Evolutionary conservation across 352 stramenopile species (phyloP), one percentile per base, ranked within the genome.

Genomic region (Pythium plurisporium): DNA sequence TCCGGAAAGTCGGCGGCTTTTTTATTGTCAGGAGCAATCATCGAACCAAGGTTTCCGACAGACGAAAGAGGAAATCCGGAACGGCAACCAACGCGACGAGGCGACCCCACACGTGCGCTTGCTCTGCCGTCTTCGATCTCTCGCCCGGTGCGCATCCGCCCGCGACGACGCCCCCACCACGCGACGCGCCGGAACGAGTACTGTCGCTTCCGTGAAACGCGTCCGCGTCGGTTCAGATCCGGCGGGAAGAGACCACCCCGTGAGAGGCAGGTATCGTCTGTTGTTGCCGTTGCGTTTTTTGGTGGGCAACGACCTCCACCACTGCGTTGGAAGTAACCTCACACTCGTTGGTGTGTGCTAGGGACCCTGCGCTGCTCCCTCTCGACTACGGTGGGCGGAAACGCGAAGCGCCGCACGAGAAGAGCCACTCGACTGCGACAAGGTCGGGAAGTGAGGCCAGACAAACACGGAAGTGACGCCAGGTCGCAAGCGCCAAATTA

Each of bases 11-110:
- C n/a, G n/a, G 38, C n/a, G 58, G 50, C 58, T 65, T 65, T 65
- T 65, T 59, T 65, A 59, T 65, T 50, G 34, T 59, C 58, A 49
- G n/a, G 19, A 59, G 38, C 58, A 65, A 55, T 64, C 56, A 51
- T n/a, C 5, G 1, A 22, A 38, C 15, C 19, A 9, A 5, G 12
- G 20, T 50, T 50, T 48, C 38, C 37, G 48, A 46, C 38, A 46
- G 55, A 33, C 25, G 40, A 62, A 62, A 55, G 44, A 27, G 38
- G 26, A 33, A 26, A 31, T 19, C 19, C 20, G 20, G 4, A 10
- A 31, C 20, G 22, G 44, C 30, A 33, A 37, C 49, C 26, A 56
- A 29, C 7, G 12, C 37, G 10, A 17, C 36, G 10, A 17, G 17
- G 14, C 36, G 5, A 27, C 37, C 14, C 10, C 20, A 14, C 31